These are phyloP conservation scores for Botrytis sinoallii DNA, from an alignment of 2,329 filamentous ascomycete genomes.

Conservation along the genomic window DNA sequence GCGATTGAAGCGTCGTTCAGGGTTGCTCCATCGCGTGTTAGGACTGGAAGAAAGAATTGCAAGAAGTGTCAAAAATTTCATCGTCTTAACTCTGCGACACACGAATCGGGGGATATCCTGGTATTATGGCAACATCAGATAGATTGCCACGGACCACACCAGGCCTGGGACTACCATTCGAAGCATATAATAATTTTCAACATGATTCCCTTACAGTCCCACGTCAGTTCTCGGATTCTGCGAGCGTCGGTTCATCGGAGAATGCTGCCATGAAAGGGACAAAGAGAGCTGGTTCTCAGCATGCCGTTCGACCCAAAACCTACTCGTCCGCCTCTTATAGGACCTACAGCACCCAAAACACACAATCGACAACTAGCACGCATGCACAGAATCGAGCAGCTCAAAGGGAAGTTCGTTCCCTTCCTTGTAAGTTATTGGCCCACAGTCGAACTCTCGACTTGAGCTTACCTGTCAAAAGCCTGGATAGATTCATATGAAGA, in stretches of 20 bases:
- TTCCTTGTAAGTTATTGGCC: conserved; percentile 33
- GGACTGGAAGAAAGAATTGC: conserved; percentile 1
- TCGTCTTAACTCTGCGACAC: conserved; percentile 3
- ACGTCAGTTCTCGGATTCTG: conserved; percentile 28
- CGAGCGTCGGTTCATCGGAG: conserved; percentile 27
- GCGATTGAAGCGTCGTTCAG: conserved; percentile 19
- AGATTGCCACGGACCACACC: conserved; percentile 21
- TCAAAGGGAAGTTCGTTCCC: conserved; percentile 32
- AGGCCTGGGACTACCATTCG: conserved; percentile 25
- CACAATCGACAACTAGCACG: conserved; percentile 31
- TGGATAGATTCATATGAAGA: conserved; percentile 38
- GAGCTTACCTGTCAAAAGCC: conserved; percentile 29
- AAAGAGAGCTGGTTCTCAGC: conserved; percentile 21
- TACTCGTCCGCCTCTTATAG: conserved; percentile 31
- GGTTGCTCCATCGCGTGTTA: conserved; percentile 18
- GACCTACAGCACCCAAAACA: conserved; percentile 24
- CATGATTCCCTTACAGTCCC: conserved; percentile 26
- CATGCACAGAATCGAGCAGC: conserved; percentile 26
- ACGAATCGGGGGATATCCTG: conserved; percentile 9
- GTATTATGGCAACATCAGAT: conserved; percentile 24
- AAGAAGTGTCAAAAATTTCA: not conserved
- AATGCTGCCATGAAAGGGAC: conserved; percentile 29
- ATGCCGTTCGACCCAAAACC: conserved; percentile 26
- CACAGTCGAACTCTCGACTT: conserved; percentile 4
- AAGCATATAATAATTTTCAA: conserved; percentile 30